phyloP scores from a whole-genome alignment of 2,329 filamentous ascomycete genomes.

The Lachnellula suecica region DNA sequence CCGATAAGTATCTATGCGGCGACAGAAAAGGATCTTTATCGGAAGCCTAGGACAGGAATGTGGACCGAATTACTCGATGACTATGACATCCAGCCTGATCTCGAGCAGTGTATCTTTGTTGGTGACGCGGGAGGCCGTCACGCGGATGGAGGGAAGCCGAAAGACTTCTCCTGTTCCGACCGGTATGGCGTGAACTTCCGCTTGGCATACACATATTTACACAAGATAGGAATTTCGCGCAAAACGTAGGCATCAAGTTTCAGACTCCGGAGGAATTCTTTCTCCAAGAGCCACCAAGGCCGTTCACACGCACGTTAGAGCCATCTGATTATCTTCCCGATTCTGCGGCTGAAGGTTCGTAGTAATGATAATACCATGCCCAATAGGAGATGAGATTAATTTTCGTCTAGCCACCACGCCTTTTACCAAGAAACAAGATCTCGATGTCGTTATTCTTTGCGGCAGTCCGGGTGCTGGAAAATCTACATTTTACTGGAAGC shows the following conservation, averaged over 20 bases:
- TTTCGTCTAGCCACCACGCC: conserved; percentile 6
- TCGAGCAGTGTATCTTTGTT: conserved; percentile 75
- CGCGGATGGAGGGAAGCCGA: conserved; percentile 44
- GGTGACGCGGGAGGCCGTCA: conserved; percentile 76
- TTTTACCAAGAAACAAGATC: conserved; percentile 56
- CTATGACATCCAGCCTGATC: conserved; percentile 51
- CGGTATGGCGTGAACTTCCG: conserved; percentile 25
- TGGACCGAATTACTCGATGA: conserved; percentile 68
- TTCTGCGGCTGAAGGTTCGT: conserved; percentile 23
- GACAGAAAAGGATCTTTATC: conserved; percentile 75
- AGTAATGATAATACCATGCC: not conserved
- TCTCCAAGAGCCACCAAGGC: conserved; percentile 62
- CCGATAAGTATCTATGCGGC: conserved; percentile 84
- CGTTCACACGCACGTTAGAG: conserved; percentile 72
- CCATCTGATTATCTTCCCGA: conserved; percentile 53
- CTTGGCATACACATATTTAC: conserved; percentile 11
- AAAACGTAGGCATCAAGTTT: conserved; percentile 79
- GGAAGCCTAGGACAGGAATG: conserved; percentile 88
- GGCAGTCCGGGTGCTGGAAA: conserved; percentile 90
- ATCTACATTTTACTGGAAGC: conserved; percentile 82
- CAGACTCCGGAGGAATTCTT: conserved; percentile 93
- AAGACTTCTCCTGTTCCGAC: conserved; percentile 67
- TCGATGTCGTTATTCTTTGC: conserved; percentile 82
- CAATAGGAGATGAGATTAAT: conserved; percentile 7
- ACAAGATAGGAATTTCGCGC: conserved; percentile 69